Percentiles rank a stretch among this genome's conserved stretches.
Conservation (phyloP, 768 basidiomycete species). For the Mycena amicta region DNA sequence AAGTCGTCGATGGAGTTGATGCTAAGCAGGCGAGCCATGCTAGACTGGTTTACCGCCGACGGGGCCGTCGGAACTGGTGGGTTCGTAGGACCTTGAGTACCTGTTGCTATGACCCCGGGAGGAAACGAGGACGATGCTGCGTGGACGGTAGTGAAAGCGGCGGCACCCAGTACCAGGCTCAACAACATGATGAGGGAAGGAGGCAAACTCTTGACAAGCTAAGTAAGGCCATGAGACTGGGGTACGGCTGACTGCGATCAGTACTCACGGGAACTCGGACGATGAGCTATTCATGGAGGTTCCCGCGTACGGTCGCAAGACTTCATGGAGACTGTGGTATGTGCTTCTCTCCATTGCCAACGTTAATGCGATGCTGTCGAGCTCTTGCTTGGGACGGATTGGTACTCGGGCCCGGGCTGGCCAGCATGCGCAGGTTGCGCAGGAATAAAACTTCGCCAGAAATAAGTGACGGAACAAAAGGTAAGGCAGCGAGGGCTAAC, state of each 20-base stretch:
- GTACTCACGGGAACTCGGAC: not conserved
- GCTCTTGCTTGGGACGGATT: too few relatives aligned
- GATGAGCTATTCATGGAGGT: too few relatives aligned
- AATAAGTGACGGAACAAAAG: too few relatives aligned
- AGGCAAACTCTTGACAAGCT: not conserved
- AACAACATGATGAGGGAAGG: constrained; percentile 5
- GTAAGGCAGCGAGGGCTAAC: too few relatives aligned
- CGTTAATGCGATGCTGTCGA: too few relatives aligned
- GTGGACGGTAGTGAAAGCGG: constrained; percentile 2
- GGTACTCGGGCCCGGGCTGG: too few relatives aligned
- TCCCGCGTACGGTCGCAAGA: too few relatives aligned
- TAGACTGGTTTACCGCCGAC: constrained; percentile 15
- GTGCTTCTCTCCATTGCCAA: too few relatives aligned
- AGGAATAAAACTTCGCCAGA: too few relatives aligned
- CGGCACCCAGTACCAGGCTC: constrained; percentile 8
- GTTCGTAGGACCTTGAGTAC: constrained; percentile 16
- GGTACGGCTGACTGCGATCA: not conserved
- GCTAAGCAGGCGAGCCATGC: constrained; percentile 15
- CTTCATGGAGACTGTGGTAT: too few relatives aligned
- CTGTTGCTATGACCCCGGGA: constrained; percentile 15
- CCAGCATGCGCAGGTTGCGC: too few relatives aligned
- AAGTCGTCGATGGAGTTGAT: constrained; percentile 21
- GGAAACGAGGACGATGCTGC: constrained; percentile 15
- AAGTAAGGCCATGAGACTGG: not conserved
- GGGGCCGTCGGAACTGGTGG: constrained; percentile 11